A percentile compares a stretch with the other conserved stretches of the same genome.
phyloP scores from a whole-genome alignment of 441 rosid species.

The Arabidopsis lyrata region DNA sequence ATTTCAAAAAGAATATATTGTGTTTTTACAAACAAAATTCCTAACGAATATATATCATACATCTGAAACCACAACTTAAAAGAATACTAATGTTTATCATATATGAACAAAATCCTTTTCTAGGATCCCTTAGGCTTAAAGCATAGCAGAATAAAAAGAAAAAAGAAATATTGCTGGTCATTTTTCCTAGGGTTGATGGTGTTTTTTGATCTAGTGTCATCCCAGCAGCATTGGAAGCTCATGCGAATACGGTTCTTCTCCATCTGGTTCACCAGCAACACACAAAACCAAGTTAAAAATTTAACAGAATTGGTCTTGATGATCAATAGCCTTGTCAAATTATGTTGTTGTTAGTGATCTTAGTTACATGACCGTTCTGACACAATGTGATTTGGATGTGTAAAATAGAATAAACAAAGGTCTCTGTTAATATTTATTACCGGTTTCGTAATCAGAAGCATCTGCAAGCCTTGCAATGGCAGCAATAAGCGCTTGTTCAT shows the following conservation, averaged over 20 bases:
- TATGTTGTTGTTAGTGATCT: constrained; percentile 8
- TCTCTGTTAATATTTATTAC: constrained; percentile 50
- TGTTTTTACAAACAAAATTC: constrained; percentile 21
- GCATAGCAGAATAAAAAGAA: neutral
- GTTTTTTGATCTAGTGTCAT: constrained; percentile 19
- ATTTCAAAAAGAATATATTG: neutral
- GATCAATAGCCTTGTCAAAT: neutral
- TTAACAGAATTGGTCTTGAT: neutral
- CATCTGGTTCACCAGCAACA: constrained; percentile 40
- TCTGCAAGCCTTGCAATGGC: constrained; percentile 91
- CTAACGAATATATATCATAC: constrained; percentile 23
- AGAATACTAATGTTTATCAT: constrained; percentile 7
- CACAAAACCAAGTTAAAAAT: constrained; percentile 13
- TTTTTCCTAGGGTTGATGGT: constrained; percentile 16
- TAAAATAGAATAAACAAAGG: neutral
- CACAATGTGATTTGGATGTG: constrained; percentile 10
- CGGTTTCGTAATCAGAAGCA: constrained; percentile 88
- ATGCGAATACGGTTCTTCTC: constrained; percentile 43
- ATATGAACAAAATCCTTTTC: neutral
- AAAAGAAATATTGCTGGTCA: neutral
- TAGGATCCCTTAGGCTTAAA: neutral
- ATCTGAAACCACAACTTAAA: constrained; percentile 28
- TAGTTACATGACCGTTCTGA: neutral
- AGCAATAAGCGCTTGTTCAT: constrained; percentile 80
- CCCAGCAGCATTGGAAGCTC: constrained; percentile 36